Evolutionary conservation across 257 asterid genomes (phyloP).

Genomic region (Verbena officinalis): DNA sequence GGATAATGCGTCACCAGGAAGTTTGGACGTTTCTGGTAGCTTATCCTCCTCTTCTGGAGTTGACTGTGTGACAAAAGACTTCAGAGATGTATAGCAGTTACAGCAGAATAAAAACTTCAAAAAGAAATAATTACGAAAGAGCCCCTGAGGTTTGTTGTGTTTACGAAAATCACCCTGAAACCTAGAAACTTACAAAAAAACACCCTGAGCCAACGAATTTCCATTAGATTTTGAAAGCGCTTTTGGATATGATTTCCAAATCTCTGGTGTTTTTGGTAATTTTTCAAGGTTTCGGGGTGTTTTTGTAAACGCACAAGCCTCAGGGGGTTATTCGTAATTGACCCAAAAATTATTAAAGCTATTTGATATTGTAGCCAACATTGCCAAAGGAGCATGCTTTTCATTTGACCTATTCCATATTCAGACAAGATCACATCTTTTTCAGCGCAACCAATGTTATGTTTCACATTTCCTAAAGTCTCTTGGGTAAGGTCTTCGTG

Average conservation of each 20-base stretch:
- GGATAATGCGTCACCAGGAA: conserved; percentile 38
- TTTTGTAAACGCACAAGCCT: too few relatives aligned
- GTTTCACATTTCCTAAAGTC: neutral
- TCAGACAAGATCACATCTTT: neutral
- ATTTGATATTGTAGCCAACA: neutral
- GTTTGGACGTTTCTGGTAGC: conserved; percentile 48
- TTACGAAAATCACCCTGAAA: too few relatives aligned
- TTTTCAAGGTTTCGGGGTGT: too few relatives aligned
- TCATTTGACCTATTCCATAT: neutral
- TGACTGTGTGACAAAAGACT: conserved; percentile 48
- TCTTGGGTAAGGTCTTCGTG: neutral
- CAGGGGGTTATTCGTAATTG: too few relatives aligned
- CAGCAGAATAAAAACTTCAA: neutral
- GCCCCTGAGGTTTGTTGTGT: too few relatives aligned
- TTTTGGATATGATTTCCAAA: too few relatives aligned
- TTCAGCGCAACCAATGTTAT: neutral
- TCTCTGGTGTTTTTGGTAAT: too few relatives aligned
- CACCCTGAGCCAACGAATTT: too few relatives aligned
- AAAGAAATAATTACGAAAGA: too few relatives aligned
- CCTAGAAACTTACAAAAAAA: too few relatives aligned
- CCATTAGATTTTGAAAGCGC: too few relatives aligned
- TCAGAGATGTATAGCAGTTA: conserved; percentile 1
- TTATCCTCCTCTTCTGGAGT: conserved; percentile 81
- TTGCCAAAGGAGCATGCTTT: neutral
- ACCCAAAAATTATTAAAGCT: neutral